Percentiles rank a stretch among this genome's conserved stretches.
These are phyloP conservation scores for Rosa persica DNA, from an alignment of 306 rosid species.

Conservation along the genomic window DNA sequence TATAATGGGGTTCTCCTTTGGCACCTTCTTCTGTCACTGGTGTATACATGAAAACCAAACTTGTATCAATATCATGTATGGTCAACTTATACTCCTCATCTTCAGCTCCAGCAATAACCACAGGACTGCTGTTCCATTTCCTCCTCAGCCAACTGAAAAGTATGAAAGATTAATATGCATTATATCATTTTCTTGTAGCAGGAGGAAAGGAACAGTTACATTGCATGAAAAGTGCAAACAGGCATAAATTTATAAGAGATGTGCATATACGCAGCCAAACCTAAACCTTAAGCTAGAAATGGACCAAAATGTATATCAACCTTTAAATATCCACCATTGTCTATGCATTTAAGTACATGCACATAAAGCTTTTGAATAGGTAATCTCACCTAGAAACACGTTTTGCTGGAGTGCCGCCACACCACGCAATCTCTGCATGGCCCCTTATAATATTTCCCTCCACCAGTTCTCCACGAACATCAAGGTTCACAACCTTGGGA, in stretches of 20 bases:
- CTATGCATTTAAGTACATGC: background rate
- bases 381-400: constrained; percentile 88
- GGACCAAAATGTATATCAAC: background rate
- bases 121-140: constrained; percentile 93
- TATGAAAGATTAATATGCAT: constrained; percentile 22
- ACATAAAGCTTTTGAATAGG: constrained; percentile 13
- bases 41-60: constrained; percentile 97
- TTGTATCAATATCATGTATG: constrained; percentile 85
- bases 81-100: constrained; percentile 74
- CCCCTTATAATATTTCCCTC: constrained; percentile 85
- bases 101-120: constrained; percentile 92
- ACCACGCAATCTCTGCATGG: constrained; percentile 84
- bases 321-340: background rate
- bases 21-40: constrained; percentile 94
- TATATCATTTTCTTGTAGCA: constrained; percentile 20
- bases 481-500: constrained; percentile 83
- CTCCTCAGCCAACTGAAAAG: constrained; percentile 88
- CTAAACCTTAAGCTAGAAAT: background rate
- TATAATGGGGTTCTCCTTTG: constrained; percentile 95
- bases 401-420: constrained; percentile 96
- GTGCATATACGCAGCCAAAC: background rate
- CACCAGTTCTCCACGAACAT: constrained; percentile 76
- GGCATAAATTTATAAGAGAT: background rate
- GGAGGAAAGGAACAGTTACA: constrained; percentile 9
- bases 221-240: background rate